Evolutionary conservation across 345 rosid genomes (phyloP).

Genomic region (Melastoma malabathricum): DNA sequence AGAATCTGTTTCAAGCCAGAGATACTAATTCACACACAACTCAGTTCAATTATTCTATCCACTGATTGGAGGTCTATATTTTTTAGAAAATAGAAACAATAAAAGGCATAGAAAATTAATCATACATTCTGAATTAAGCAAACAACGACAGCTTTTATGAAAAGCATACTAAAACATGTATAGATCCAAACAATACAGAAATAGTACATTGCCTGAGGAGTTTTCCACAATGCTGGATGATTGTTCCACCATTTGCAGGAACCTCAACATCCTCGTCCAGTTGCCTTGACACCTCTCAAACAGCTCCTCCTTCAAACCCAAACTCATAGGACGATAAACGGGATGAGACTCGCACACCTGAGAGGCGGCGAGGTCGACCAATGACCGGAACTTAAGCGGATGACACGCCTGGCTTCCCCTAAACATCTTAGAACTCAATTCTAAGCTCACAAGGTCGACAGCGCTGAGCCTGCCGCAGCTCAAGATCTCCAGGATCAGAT

Average conservation of each 20-base stretch:
- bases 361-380: slow-evolving; percentile 72
- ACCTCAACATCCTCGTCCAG: slow-evolving; percentile 84
- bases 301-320: slow-evolving; percentile 37
- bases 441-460: slow-evolving; percentile 51
- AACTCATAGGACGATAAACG: slow-evolving; percentile 42
- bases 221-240: slow-evolving; percentile 66
- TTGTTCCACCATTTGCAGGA: slow-evolving; percentile 71
- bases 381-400: slow-evolving; percentile 55
- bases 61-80: too few species aligned
- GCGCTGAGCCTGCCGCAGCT: slow-evolving; percentile 55
- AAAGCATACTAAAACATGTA: too few species aligned
- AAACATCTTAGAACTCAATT: slow-evolving; percentile 66
- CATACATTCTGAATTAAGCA: too few species aligned
- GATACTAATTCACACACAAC: too few species aligned
- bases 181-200: slow-evolving; percentile 14
- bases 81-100: too few species aligned
- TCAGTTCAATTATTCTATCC: too few species aligned
- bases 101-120: too few species aligned
- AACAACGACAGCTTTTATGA: slow-evolving; percentile 4
- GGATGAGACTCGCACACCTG: slow-evolving; percentile 52
- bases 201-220: slow-evolving; percentile 80
- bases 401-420: slow-evolving; percentile 53
- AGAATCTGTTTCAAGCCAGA: too few species aligned
- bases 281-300: slow-evolving; percentile 69
- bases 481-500: slow-evolving; percentile 78